Evolutionary conservation across 2,329 filamentous ascomycete species (phyloP).

Genomic region (Grosmannia huntii): DNA sequence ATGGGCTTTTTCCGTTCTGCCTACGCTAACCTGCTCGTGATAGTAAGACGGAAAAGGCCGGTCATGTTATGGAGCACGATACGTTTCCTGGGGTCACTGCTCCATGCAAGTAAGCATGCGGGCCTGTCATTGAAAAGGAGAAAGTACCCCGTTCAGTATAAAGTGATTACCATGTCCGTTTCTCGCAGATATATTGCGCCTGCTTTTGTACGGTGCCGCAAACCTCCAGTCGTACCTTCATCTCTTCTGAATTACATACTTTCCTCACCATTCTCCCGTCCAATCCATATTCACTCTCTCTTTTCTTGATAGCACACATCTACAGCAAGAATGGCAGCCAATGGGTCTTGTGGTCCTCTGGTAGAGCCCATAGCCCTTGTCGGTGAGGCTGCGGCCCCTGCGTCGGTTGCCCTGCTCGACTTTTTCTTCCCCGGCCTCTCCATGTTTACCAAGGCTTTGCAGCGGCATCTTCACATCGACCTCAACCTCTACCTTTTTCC

Average conservation of each 20-base stretch:
- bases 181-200: neutral
- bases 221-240: no score
- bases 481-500: conserved; percentile 49
- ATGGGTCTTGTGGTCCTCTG: neutral
- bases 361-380: neutral
- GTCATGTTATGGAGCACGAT: no score
- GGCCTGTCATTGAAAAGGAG: no score
- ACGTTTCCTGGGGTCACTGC: no score
- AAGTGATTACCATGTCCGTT: neutral
- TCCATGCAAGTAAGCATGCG: neutral
- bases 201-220: neutral
- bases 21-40: no score
- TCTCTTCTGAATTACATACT: no score
- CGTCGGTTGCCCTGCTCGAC: conserved; percentile 34
- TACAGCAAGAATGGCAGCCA: neutral
- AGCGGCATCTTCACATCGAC: conserved; percentile 47
- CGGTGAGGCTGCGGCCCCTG: neutral
- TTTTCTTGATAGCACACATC: neutral
- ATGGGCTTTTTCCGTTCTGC: no score
- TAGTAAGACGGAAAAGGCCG: no score
- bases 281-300: neutral
- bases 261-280: no score
- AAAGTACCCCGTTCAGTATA: neutral
- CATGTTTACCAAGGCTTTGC: conserved; percentile 37
- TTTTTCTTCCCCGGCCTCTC: conserved; percentile 55